A percentile compares a stretch with the other conserved stretches of the same genome.
These are phyloP conservation scores for Myxozyma sirexii DNA, from an alignment of 805 yeast genomes.

Conservation along the genomic window DNA sequence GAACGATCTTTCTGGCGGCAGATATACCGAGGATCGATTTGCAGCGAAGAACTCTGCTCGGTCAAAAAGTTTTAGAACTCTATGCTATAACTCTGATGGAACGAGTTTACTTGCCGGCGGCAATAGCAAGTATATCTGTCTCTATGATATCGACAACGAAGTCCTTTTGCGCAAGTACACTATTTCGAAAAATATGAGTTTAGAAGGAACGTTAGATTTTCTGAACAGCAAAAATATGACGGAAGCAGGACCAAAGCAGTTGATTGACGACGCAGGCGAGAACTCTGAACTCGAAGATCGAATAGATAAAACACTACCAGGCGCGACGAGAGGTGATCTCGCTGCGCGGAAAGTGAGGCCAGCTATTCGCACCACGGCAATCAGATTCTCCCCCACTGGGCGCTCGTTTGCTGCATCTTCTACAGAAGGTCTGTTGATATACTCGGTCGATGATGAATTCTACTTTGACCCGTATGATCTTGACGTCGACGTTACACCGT, in stretches of 20 bases:
- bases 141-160: conserved; percentile 86
- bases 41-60: conserved; percentile 77
- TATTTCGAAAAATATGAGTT: conserved; percentile 84
- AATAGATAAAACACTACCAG: conserved; percentile 76
- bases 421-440: conserved; percentile 87
- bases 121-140: conserved; percentile 84
- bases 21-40: conserved; percentile 81
- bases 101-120: conserved; percentile 88
- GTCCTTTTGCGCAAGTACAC: conserved; percentile 80
- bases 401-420: conserved; percentile 91
- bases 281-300: conserved; percentile 83
- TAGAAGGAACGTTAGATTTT: conserved; percentile 81
- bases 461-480: conserved; percentile 93
- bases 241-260: conserved; percentile 81
- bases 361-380: conserved; percentile 75
- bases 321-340: conserved; percentile 81
- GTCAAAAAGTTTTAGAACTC: conserved; percentile 78
- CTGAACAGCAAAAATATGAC: conserved; percentile 82
- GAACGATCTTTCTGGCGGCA: conserved; percentile 82
- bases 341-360: conserved; percentile 76
- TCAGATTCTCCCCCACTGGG: conserved; percentile 87
- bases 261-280: conserved; percentile 85
- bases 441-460: conserved; percentile 71
- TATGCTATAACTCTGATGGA: conserved; percentile 89
- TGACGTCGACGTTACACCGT: conserved; percentile 90